Base-by-base conservation (phyloP, 2,329 filamentous ascomycete genomes). In the Neodidymelliopsis sp. region DNA sequence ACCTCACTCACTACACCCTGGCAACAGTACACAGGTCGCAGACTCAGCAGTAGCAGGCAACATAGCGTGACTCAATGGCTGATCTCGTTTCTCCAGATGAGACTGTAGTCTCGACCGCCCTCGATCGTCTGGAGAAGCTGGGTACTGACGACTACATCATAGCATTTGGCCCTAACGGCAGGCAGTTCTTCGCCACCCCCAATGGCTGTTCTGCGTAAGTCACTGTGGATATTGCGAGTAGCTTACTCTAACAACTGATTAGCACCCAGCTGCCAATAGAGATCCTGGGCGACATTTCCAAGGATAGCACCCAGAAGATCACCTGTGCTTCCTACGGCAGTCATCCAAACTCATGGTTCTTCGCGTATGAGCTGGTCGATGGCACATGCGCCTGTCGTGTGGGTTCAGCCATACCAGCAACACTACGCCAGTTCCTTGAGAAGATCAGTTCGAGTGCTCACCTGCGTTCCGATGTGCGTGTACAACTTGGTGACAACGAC, bases 161-260 rank as follows among this genome's bases (percentile, higher is more conserved):
- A 31, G 63, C 62, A 1, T 63, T 67, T 28, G 60, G 67, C 7
- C 59, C 57, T 7, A 45, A 45, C 2, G 53, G 52, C 25, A 42
- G 51, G 31, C 59, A 64, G 22, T 66, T 71, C 16, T 54, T 56
- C 19, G 66, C 48, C 20, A 68, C 62, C 2, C 61, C 62, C 4
- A 62, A 62, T 13, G 69, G 65, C 6, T 71, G 64, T 42, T 54
- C 49, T 6, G 56, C 57, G 65, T 70, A 48, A 50, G 59, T 52
- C 1, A n/a, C 6, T 4, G 29, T 19, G 6, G 22, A 22, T n/a
- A 27, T 10, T 11, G 16, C 16, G 18, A n/a, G 2, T 24, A 24
- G 9, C 12, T 12, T 7, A 11, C 7, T 24, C 52, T 57, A 12
- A 61, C 11, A 12, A 29, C 5, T 2, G 16, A n/a, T 8, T 15